Evolutionary conservation across 371 early-diverging fungal genomes (phyloP).

Genomic region (Syncephalis fuscata): DNA sequence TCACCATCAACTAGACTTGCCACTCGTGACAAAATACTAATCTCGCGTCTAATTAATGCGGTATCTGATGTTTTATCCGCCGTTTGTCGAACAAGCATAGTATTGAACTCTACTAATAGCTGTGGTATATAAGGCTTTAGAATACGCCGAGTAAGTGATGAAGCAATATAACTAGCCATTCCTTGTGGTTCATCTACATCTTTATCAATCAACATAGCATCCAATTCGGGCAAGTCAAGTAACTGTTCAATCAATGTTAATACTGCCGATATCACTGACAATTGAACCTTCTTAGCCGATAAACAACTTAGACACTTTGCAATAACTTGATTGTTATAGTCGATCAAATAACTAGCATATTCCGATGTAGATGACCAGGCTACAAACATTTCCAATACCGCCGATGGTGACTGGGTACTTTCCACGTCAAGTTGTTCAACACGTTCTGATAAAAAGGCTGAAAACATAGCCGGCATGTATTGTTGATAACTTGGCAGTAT

Average conservation of each 20-base stretch:
- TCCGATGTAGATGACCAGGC: slow-evolving; percentile 50
- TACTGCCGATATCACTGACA: slow-evolving; percentile 43
- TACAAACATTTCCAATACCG: slow-evolving; percentile 54
- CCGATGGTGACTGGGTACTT: slow-evolving; percentile 68
- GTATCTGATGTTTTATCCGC: slow-evolving; percentile 25
- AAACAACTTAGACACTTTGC: slow-evolving; percentile 48
- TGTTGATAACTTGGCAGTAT: slow-evolving; percentile 46
- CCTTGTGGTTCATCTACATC: neutral
- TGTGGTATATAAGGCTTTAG: slow-evolving; percentile 40
- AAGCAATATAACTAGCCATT: neutral
- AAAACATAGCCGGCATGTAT: slow-evolving; percentile 57
- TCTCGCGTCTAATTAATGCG: slow-evolving; percentile 30
- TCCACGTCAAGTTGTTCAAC: slow-evolving; percentile 54
- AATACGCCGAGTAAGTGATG: slow-evolving; percentile 7
- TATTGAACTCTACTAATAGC: slow-evolving; percentile 42
- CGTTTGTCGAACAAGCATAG: slow-evolving; percentile 18
- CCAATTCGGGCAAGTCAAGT: slow-evolving; percentile 28
- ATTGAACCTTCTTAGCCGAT: slow-evolving; percentile 56
- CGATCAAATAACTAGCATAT: slow-evolving; percentile 45
- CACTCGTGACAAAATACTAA: slow-evolving; percentile 59
- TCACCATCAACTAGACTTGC: slow-evolving; percentile 53
- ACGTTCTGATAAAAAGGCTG: slow-evolving; percentile 44
- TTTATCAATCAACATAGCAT: slow-evolving; percentile 6
- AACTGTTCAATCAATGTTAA: slow-evolving; percentile 62
- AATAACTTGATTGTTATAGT: slow-evolving; percentile 39